Evolutionary conservation across 495 filamentous ascomycete genomes (phyloP).

Genomic region (Amorphotheca resinae): DNA sequence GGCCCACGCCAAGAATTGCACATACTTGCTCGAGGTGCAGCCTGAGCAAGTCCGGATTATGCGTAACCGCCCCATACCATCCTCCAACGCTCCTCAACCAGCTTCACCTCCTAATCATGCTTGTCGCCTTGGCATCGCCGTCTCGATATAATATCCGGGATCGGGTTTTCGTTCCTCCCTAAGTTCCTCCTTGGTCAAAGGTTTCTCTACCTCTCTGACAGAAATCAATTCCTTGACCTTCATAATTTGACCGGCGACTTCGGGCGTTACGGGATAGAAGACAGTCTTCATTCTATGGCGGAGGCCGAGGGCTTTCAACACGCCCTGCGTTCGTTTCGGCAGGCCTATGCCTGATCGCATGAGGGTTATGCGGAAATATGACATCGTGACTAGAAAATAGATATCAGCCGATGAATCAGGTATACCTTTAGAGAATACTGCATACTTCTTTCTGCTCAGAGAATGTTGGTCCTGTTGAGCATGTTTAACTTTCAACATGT

Average conservation of each 20-base stretch:
- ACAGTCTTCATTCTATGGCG: constrained; percentile 79
- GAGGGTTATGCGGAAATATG: constrained; percentile 92
- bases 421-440: not conserved
- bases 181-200: constrained; percentile 62
- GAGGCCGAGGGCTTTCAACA: constrained; percentile 80
- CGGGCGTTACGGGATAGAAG: constrained; percentile 75
- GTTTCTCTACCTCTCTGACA: constrained; percentile 66
- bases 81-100: too few relatives aligned
- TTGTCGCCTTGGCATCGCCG: constrained; percentile 27
- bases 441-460: constrained; percentile 7
- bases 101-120: not conserved
- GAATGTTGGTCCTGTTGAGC: not conserved
- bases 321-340: constrained; percentile 65
- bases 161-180: constrained; percentile 64
- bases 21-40: too few relatives aligned
- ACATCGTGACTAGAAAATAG: constrained; percentile 41
- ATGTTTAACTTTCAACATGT: constrained; percentile 2
- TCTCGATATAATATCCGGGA: constrained; percentile 77
- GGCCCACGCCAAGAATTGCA: too few relatives aligned
- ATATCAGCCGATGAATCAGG: not conserved
- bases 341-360: constrained; percentile 89
- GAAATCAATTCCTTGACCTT: constrained; percentile 91
- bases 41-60: too few relatives aligned
- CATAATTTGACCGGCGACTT: constrained; percentile 91
- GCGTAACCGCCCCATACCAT: too few relatives aligned